Evolutionary conservation across 192 early-diverging fungal genomes (phyloP), one percentile per base, ranked within the genome.

Genomic region (Haplosporangium gracile): DNA sequence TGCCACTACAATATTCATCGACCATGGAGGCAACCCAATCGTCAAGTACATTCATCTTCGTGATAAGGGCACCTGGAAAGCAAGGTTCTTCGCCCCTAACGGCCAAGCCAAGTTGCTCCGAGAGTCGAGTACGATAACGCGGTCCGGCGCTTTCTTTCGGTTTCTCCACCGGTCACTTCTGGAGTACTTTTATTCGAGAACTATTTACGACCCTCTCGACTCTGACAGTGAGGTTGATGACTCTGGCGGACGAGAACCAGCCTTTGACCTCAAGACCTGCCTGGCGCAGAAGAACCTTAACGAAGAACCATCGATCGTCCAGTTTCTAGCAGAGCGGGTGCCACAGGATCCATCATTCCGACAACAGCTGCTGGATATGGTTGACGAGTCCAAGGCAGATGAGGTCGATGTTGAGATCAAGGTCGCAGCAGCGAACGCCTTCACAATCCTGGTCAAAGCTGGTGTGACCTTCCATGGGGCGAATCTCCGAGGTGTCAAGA

Each of bases 141-240:
- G 32, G 15, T 38, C 53, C 18, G 4, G 40, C 34, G 0, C 6
- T 18, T 39, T 39, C 18, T 75, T 55, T 6, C 38, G 24, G 0
- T 75, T 75, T 20, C 15, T 49, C 20, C 74, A 75, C 40, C 74
- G 74, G 53, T 75, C 74, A 0, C 24, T 75, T 0, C 74, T 75
- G 11, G 74, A 75, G 74, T 75, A 51, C 20, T 57, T 75, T 16
- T 75, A 60, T 38, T 75, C 49, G 0, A n/a, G 57, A 7, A 29
- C n/a, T 26, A 63, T 63, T 8, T 63, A 63, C 26, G 26, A 63
- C 24, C 57, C 57, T 29, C 24, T 29, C 8, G 57, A 29, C 57
- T 10, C 2, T 26, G 26, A 63, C 57, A 1, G 5, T 10, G 57
- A 63, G 1, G n/a, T 1, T 10, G 26, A 63, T 29, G 26, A 49